A percentile compares a stretch with the other conserved stretches of the same genome.
phyloP scores from a whole-genome alignment of 2,329 filamentous ascomycete species.

The Exophiala lecanii-corni region DNA sequence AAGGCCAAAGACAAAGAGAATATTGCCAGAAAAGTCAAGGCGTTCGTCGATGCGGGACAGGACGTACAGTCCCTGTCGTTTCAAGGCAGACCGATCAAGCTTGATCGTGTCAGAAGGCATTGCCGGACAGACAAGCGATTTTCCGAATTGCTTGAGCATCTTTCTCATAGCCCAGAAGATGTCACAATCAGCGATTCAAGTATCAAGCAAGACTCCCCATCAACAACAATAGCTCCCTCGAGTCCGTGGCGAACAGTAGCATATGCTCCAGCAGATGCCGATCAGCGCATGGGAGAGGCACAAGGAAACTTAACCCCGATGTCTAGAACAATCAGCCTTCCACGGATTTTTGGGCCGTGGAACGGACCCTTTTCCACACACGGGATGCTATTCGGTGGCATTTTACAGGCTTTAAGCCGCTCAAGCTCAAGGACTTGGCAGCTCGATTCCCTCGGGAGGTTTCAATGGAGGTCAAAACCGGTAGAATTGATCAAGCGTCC shows the following conservation, averaged over 20 bases:
- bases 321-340: slow-evolving; percentile 6
- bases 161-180: slow-evolving; percentile 16
- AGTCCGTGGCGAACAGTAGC: neutral
- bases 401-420: slow-evolving; percentile 15
- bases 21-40: slow-evolving; percentile 15
- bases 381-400: slow-evolving; percentile 15
- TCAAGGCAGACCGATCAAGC: slow-evolving; percentile 16
- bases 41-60: slow-evolving; percentile 14
- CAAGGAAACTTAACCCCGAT: neutral
- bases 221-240: neutral
- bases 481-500: slow-evolving; percentile 16
- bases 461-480: slow-evolving; percentile 10
- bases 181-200: slow-evolving; percentile 2
- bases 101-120: slow-evolving; percentile 20
- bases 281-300: neutral
- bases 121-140: slow-evolving; percentile 18
- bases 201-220: slow-evolving; percentile 15
- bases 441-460: slow-evolving; percentile 13
- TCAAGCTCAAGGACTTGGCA: slow-evolving; percentile 13
- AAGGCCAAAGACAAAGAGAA: slow-evolving; percentile 19
- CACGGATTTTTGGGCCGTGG: slow-evolving; percentile 10
- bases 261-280: neutral
- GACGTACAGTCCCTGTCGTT: slow-evolving; percentile 17
- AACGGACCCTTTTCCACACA: slow-evolving; percentile 15
- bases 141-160: slow-evolving; percentile 11